Base-by-base conservation (phyloP, 2,329 filamentous ascomycete genomes). In the Zasmidium citrigriseum region DNA sequence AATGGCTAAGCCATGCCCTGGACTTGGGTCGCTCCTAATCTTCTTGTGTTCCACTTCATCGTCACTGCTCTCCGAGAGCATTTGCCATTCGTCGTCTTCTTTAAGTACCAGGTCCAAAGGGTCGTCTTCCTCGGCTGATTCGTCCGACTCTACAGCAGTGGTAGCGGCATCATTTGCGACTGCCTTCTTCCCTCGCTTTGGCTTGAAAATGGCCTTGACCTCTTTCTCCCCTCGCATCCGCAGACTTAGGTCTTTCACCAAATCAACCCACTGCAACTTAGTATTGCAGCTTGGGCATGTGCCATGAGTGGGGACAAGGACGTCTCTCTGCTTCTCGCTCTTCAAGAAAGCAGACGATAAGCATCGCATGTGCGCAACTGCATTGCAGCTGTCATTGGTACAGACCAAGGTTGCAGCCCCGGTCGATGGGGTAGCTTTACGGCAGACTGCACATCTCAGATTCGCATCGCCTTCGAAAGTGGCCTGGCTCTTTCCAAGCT, bases 221-320 rank as follows among this genome's bases (percentile, higher is more conserved):
- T 92, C 88, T 57, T 89, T 88, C 55, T 82, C 75, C 0, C 89
- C 92, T 22, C 90, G 83, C 34, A 85, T 78, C 27, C 93, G 83
- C 50, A 96, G 76, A 52, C 83, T 95, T 66, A 96, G 75, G 71
- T 96, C 93, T 70, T 87, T 93, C 77, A 96, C 89, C 76, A 97
- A 84, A 49, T 89, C 84, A 0, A 81, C 79, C 93, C 93, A 98
- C 52, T 80, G 72, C 1, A 92, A 76, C 3, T 78, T 73, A 0
- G 79, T 78, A 1, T 80, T 75, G 70, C 93, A 98, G 20, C 77
- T 76, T 0, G 91, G 91, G 75, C 93, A 98, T 1, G 68, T 73
- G 2, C 91, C 92, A 29, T 80, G 71, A 1, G 83, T 78, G 0
- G 93, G 93, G 5, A 69, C 50, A 12, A 66, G 18, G 0, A 60